Percentiles rank a stretch among this genome's conserved stretches.
Conservation (phyloP, 2,329 filamentous ascomycete species). For the Aplosporella prunicola region DNA sequence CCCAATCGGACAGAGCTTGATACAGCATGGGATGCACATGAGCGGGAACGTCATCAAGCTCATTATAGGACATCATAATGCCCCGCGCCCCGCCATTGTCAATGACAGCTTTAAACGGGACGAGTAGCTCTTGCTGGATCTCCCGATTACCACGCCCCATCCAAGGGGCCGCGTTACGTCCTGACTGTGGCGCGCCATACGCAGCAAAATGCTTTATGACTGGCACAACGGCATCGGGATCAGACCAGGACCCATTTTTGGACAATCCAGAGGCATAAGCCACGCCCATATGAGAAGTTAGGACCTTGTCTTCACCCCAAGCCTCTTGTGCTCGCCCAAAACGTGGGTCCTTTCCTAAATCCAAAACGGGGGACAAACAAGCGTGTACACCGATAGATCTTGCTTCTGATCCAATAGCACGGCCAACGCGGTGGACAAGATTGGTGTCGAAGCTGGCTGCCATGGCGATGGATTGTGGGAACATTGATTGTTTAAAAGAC, state of each 20-base stretch:
- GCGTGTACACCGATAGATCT: conserved; percentile 38
- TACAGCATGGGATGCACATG: conserved; percentile 34
- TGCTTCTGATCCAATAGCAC: conserved; percentile 35
- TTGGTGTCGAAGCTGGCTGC: conserved; percentile 35
- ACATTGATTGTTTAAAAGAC: conserved; percentile 38
- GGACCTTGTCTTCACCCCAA: conserved; percentile 39
- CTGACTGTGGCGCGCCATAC: conserved; percentile 35
- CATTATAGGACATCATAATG: conserved; percentile 39
- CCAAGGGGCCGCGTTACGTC: conserved; percentile 36
- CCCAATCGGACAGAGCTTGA: conserved; percentile 30
- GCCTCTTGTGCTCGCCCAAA: conserved; percentile 38
- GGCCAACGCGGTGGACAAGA: conserved; percentile 34
- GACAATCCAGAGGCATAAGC: conserved; percentile 36
- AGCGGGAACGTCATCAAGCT: conserved; percentile 34
- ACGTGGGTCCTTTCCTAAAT: conserved; percentile 35
- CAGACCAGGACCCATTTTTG: conserved; percentile 36
- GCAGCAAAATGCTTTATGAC: conserved; percentile 41
- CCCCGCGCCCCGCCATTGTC: conserved; percentile 35
- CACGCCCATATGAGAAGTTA: conserved; percentile 38
- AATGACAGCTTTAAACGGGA: conserved; percentile 36
- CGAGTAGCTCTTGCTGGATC: conserved; percentile 34
- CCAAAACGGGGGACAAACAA: conserved; percentile 36
- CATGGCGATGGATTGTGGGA: conserved; percentile 34
- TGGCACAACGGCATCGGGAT: conserved; percentile 34
- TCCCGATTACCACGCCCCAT: conserved; percentile 37